Conservation (phyloP, 2,329 filamentous ascomycete genomes). For the Calonectria fujianensis region DNA sequence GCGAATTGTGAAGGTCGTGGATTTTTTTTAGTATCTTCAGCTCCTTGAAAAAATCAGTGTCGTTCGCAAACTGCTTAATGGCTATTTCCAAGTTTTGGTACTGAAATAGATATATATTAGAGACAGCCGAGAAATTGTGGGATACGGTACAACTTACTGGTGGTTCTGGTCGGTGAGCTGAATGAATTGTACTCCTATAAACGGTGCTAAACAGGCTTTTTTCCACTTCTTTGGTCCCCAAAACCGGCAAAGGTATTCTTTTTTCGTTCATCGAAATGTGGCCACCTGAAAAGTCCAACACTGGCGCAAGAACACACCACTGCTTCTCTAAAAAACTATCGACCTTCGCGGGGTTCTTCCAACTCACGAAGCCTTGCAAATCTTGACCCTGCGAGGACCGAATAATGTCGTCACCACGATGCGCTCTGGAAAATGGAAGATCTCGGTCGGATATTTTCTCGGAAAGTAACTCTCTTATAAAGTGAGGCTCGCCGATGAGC, state of each 20-base stretch:
- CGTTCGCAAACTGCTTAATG: conserved; percentile 33
- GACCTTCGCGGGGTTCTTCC: conserved; percentile 18
- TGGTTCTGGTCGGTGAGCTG: conserved; percentile 26
- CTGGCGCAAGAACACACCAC: conserved; percentile 44
- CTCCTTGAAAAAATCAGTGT: conserved; percentile 35
- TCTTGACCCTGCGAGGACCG: conserved; percentile 25
- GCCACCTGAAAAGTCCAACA: conserved; percentile 25
- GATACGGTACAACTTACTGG: conserved; percentile 33
- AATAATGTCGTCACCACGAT: no score
- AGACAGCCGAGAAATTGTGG: no score
- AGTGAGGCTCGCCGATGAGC: conserved; percentile 31
- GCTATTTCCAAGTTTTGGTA: conserved; percentile 24
- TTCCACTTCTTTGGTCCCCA: background rate
- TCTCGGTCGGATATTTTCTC: conserved; percentile 39
- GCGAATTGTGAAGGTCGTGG: conserved; percentile 31
- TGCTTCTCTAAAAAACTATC: conserved; percentile 37
- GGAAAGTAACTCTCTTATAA: conserved; percentile 5
- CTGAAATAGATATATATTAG: background rate
- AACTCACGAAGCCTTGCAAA: conserved; percentile 26
- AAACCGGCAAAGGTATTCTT: conserved; percentile 36
- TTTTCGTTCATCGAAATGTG: no score
- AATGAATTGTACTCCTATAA: conserved; percentile 33
- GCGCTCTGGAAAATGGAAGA: conserved; percentile 42
- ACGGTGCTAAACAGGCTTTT: conserved; percentile 19
- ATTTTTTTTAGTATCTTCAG: conserved; percentile 28